Base-by-base conservation (phyloP, 1,284 basidiomycete species). In the Trichosporon coremiiforme region DNA sequence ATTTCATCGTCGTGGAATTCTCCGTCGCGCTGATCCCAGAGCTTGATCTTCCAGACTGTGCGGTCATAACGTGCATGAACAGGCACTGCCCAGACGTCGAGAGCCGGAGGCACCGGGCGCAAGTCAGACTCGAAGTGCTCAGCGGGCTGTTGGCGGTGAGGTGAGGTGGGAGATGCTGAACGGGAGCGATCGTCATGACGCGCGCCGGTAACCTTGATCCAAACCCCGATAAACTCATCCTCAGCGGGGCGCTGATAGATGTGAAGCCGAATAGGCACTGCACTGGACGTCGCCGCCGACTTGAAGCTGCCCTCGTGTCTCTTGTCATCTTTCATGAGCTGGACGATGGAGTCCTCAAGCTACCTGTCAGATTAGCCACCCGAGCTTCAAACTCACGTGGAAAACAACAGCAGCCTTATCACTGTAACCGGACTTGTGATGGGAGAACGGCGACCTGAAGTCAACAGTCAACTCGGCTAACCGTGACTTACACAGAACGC, bases 341-440 rank as follows among this genome's bases (percentile, higher is more conserved):
- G 31, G 1, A 69, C 15, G 1, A 76, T 69, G 2, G 68, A 55
- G 1, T 60, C 62, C n/a, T 67, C 65, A 0, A 75, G 71, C 77
- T 81, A 66, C 0, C 5, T 10, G 7, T 25, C 25, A 25, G 25
- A 25, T 25, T 25, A 25, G 25, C 25, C 25, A 25, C 25, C 25
- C 25, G 25, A 25, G 25, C 15, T 2, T 17, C 10, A 31, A 17
- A 33, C 77, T 73, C 47, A 78, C 80, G 3, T 75, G 35, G 64
- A 78, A 81, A 5, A 81, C 73, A 4, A 81, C 75, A 13, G 74
- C 68, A 15, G 62, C 74, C 63, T 74, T 74, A 22, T 77, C 74
- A 10, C 29, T 50, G 12, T 62, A 29, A 35, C 31, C 57, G 1
- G 13, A 4, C 55, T 25, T 33, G 29, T 45, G 55, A 60, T 20